Base-by-base conservation (phyloP, 2,329 filamentous ascomycete genomes). In the Neofusicoccum parvum region DNA sequence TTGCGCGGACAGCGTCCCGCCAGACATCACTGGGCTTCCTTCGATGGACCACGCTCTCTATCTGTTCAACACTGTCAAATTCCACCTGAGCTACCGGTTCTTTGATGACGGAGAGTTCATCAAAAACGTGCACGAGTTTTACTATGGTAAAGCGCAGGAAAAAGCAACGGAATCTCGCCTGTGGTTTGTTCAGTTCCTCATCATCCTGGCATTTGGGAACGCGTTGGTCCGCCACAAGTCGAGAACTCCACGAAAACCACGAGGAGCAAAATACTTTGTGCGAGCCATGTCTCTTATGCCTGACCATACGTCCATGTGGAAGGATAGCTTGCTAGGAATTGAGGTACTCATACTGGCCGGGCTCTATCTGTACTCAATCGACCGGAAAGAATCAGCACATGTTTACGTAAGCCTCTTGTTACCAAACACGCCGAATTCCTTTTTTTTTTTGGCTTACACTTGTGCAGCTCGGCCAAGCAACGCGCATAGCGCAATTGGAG, bases 201-300 rank as follows among this genome's bases (percentile, higher is more conserved):
- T 53, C n/a, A n/a, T 53, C 15, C 32, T 53, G 15, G 50, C 50
- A 3, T 53, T 37, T 10, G 50, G 50, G 3, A 53, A 36, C 5
- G 50, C 50, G 1, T 53, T 53, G 27, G 27, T 32, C 34, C 50
- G 36, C 14, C 17, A 32, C 34, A 37, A 53, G 15, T 53, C 50
- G n/a, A 53, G 32, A 12, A 37, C 36, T 4, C 50, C 50, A 14
- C 32, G n/a, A 15, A 14, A 53, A 37, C 50, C 50, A 11, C 50
- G 32, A 5, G 50, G 50, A 0, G 50, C 50, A 41, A 54, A 41
- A 15, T 54, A 23, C 34, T 54, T 41, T 17, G 32, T 53, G 32
- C 50, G 50, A 17, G 50, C 50, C 50, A 53, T 53, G 51, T 54
- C 51, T 23, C 51, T 54, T 2, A 41, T 54, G 51, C 51, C 51